phyloP scores from a whole-genome alignment of 129 eudicot species.

The Ambrosia trifida region DNA sequence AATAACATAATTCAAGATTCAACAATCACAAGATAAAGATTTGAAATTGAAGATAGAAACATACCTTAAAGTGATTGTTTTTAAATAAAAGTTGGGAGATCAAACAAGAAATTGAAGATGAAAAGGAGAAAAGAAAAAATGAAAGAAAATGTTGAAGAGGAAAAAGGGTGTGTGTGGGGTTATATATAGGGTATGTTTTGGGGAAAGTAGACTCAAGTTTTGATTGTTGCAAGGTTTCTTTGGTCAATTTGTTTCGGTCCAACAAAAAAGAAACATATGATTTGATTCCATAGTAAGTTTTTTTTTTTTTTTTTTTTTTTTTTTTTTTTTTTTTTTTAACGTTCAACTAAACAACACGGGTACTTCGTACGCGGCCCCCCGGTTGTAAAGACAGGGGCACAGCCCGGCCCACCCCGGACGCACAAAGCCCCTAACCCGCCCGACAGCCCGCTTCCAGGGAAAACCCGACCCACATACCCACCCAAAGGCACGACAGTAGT shows the following conservation, averaged over 20 bases:
- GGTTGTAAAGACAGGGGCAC: too few species aligned
- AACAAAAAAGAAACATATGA: constrained; percentile 9
- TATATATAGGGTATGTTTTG: constrained; percentile 5
- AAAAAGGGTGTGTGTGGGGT: constrained; percentile 24
- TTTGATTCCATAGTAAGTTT: too few species aligned
- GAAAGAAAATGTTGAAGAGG: constrained; percentile 17
- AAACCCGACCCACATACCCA: too few species aligned
- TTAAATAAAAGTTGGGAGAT: constrained; percentile 18
- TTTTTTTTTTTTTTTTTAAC: too few species aligned
- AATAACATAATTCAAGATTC: background rate
- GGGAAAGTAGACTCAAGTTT: constrained; percentile 2
- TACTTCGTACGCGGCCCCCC: too few species aligned
- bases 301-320: too few species aligned
- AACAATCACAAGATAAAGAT: constrained; percentile 10
- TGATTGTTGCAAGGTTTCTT: constrained; percentile 1
- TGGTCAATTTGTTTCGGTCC: constrained; percentile 23
- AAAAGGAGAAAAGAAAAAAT: constrained; percentile 11
- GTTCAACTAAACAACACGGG: too few species aligned
- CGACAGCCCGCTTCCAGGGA: too few species aligned
- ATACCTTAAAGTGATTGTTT: constrained; percentile 24
- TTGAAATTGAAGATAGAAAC: constrained; percentile 2
- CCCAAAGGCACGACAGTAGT: too few species aligned
- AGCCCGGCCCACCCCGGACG: too few species aligned
- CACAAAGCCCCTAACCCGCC: too few species aligned
- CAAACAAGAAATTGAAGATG: background rate